Conservation (phyloP, 106 monocot species). For the Platanthera guangdongensis region DNA sequence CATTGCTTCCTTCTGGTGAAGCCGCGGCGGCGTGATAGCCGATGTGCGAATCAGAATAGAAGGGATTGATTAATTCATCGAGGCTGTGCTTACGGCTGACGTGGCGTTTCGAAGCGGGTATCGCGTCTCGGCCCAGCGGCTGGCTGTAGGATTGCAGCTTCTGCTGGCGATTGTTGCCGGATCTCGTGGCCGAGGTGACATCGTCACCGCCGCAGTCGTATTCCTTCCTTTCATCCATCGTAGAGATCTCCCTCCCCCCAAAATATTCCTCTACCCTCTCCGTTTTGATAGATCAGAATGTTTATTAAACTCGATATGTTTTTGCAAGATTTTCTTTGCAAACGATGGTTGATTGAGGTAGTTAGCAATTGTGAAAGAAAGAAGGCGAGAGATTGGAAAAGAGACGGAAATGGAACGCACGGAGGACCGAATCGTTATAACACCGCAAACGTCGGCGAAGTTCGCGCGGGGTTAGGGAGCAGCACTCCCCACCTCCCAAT, state of each 20-base stretch:
- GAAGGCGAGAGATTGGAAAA: too few relatives aligned
- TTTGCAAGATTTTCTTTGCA: too few relatives aligned
- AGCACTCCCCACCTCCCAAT: too few relatives aligned
- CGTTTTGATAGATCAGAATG: too few relatives aligned
- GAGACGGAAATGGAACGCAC: too few relatives aligned
- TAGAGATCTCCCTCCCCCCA: not conserved
- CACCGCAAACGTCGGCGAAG: too few relatives aligned
- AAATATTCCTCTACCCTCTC: not conserved
- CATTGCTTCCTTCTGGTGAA: not conserved
- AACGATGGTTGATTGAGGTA: too few relatives aligned
- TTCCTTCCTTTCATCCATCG: slow-evolving; percentile 9
- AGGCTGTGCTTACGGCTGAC: slow-evolving; percentile 29
- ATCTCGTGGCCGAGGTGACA: not conserved
- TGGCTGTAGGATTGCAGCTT: slow-evolving; percentile 32
- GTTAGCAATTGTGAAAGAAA: too few relatives aligned
- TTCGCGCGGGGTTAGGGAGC: too few relatives aligned
- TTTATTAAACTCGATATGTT: too few relatives aligned
- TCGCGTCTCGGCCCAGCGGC: slow-evolving; percentile 20
- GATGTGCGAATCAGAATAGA: not conserved
- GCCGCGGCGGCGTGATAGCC: not conserved
- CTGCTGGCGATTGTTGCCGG: slow-evolving; percentile 1
- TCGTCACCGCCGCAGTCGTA: slow-evolving; percentile 21
- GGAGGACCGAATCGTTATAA: too few relatives aligned
- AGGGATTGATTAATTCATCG: slow-evolving; percentile 12
- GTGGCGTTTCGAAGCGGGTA: not conserved